Conservation (phyloP, 495 filamentous ascomycete genomes). For the Penicillium fimorum region DNA sequence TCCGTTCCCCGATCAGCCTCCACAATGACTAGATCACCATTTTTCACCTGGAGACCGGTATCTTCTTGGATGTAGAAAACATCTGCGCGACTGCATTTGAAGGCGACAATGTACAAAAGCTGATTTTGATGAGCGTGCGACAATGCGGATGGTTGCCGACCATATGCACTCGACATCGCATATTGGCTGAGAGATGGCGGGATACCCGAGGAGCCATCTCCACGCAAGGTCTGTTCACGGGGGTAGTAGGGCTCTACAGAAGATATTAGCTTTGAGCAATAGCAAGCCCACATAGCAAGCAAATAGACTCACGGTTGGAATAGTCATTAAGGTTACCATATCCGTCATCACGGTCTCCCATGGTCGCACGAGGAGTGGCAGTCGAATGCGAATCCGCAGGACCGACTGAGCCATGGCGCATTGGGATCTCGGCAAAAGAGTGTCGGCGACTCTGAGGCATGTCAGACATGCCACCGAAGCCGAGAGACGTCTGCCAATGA, state of each 20-base stretch:
- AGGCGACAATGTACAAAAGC: constrained; percentile 87
- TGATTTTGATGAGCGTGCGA: constrained; percentile 74
- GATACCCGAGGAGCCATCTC: constrained; percentile 39
- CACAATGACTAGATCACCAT: constrained; percentile 92
- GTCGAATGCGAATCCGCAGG: constrained; percentile 53
- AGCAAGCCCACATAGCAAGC: background rate
- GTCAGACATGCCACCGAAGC: constrained; percentile 69
- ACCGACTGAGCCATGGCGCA: constrained; percentile 66
- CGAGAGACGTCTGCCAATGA: constrained; percentile 85
- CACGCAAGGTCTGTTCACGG: constrained; percentile 44
- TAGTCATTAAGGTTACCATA: constrained; percentile 38
- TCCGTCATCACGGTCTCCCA: constrained; percentile 41
- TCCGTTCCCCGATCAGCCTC: constrained; percentile 96
- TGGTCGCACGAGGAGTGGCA: constrained; percentile 27
- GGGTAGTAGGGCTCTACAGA: constrained; percentile 52
- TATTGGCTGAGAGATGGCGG: constrained; percentile 55
- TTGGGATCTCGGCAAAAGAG: constrained; percentile 89
- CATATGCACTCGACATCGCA: constrained; percentile 46
- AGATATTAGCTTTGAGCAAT: constrained; percentile 5
- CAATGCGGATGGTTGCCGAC: constrained; percentile 58
- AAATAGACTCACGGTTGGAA: constrained; percentile 6
- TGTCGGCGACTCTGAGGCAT: constrained; percentile 86
- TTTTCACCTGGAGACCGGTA: constrained; percentile 84
- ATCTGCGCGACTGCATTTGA: constrained; percentile 91
- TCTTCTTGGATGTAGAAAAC: constrained; percentile 96